A percentile compares a stretch with the other conserved stretches of the same genome.
Evolutionary conservation across 768 basidiomycete species (phyloP).

Genomic region (Boletus subparvulus): DNA sequence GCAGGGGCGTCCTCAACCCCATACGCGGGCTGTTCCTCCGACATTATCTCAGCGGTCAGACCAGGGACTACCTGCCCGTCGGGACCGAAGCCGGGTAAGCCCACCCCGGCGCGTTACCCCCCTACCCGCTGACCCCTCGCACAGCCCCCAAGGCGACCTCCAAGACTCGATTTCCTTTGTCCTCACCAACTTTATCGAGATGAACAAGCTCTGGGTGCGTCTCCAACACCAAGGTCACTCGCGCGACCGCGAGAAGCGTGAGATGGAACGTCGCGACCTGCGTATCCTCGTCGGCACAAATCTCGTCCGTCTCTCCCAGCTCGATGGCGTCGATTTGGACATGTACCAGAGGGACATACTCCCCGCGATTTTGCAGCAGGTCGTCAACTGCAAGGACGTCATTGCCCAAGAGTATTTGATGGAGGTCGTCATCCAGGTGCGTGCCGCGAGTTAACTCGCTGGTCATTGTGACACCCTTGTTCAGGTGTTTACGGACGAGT

Average conservation of each 20-base stretch:
- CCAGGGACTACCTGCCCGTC: conserved; percentile 92
- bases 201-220: conserved; percentile 99
- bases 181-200: conserved; percentile 98
- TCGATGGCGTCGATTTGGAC: conserved; percentile 94
- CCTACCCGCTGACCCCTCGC: background rate
- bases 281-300: conserved; percentile 98
- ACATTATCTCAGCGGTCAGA: conserved; percentile 97
- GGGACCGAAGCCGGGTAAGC: conserved; percentile 78
- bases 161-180: conserved; percentile 96
- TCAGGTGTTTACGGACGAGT: conserved; percentile 97
- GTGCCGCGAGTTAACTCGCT: conserved; percentile 11
- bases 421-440: conserved; percentile 98
- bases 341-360: conserved; percentile 87
- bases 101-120: background rate
- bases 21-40: conserved; percentile 93
- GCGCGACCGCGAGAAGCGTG: conserved; percentile 94
- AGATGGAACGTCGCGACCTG: conserved; percentile 91
- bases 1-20: conserved; percentile 94
- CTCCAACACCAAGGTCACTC: conserved; percentile 98
- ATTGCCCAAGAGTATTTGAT: conserved; percentile 99
- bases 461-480: background rate
- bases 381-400: conserved; percentile 97
- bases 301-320: conserved; percentile 89
- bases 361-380: conserved; percentile 92
- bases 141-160: conserved; percentile 81